Conservation (phyloP, 768 basidiomycete genomes). For the Rhodocollybia butyracea region DNA sequence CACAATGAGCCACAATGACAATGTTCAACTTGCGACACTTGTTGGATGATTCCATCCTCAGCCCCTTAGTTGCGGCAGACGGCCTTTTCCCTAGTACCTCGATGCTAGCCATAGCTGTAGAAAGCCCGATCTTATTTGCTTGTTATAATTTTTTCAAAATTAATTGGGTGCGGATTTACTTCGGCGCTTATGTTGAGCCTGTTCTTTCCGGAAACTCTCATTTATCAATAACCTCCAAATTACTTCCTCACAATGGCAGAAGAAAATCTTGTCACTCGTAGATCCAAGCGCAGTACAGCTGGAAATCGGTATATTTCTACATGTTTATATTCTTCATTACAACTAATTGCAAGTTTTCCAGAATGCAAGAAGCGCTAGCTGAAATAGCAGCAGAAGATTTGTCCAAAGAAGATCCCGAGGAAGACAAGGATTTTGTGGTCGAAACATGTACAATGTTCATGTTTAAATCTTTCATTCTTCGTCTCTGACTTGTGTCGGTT, state of each 20-base stretch:
- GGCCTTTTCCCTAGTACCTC: too few species aligned
- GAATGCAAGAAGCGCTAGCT: conserved; percentile 78
- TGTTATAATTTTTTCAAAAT: too few species aligned
- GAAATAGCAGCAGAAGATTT: conserved; percentile 59
- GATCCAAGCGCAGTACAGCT: conserved; percentile 69
- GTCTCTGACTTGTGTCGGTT: conserved; percentile 9
- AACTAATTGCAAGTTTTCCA: conserved; percentile 22
- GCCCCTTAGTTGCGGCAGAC: too few species aligned
- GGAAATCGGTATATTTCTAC: conserved; percentile 62
- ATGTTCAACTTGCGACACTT: too few species aligned
- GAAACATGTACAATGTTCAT: conserved; percentile 39
- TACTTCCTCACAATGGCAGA: conserved; percentile 23
- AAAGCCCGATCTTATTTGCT: too few species aligned
- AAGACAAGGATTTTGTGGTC: conserved; percentile 69
- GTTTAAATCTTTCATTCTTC: not conserved
- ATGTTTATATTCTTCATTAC: not conserved
- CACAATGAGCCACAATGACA: too few species aligned
- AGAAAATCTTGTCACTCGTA: conserved; percentile 51
- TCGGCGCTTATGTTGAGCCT: too few species aligned
- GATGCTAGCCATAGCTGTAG: too few species aligned
- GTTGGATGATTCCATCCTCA: too few species aligned
- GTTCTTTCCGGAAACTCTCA: not conserved
- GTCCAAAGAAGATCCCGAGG: conserved; percentile 54
- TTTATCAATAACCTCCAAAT: not conserved
- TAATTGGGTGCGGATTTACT: too few species aligned